Base-by-base conservation (phyloP, 176 grass and related monocot genomes). In the Carex kokanica region DNA sequence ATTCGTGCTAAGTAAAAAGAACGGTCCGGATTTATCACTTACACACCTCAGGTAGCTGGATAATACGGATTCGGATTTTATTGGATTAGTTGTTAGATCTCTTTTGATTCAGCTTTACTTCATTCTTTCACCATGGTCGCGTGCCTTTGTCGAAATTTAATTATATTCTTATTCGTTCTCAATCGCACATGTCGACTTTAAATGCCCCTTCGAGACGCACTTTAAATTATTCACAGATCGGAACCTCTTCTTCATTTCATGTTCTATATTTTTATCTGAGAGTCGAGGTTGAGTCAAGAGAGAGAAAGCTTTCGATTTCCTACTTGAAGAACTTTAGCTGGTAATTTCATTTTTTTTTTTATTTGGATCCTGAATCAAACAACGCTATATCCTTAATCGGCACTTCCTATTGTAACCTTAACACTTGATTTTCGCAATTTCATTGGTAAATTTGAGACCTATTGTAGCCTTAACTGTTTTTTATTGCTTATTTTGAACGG, bases 401-500 rank as follows among this genome's bases (percentile, higher is more conserved):
- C 8, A 10, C 8, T 47, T 10, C 43, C 8, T 47, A 1, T 24
- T 62, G 8, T 62, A 8, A 24, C 21, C 6, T 62, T 62, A 62
- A 12, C 61, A 27, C 23, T 64, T 64, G 62, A 63, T 63, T 49
- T 49, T 63, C 23, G 15, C 64, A 67, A 38, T 69, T 41, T 41
- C 6, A 61, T 69, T 3, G 32, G 15, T 69, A n/a, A 18, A 69
- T 69, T 41, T 69, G 31, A 40, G 34, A 40, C 16, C 65, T 40
- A 69, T 45, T 49, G 45, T 49, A 49, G 10, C 45, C 45, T 49
- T 43, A 21, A n/a, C 36, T 21, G 15, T 40, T 2, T 15, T 21
- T 23, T 1, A 24, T 80, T 84, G 55, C 32, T 9, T 49, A 57
- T 71, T 71, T 49, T 79, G 80, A 88, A 16, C 73, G 9, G 79